Conservation (phyloP, 495 filamentous ascomycete species). For the Hyaloscypha hepaticicola region DNA sequence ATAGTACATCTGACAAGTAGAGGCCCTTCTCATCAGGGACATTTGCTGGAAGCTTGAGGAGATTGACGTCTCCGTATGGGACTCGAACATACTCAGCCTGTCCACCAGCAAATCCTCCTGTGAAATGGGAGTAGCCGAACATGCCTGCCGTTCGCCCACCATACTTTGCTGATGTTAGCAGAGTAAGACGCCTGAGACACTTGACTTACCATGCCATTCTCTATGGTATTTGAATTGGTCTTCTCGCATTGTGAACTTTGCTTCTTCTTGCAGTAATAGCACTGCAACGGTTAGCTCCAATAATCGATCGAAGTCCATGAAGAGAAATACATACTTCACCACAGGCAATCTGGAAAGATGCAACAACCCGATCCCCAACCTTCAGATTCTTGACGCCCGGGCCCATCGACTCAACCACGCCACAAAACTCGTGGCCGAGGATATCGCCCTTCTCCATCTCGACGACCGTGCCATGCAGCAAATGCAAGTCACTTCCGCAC, state of each 20-base stretch:
- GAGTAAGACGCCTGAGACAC: not conserved
- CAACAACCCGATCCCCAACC: conserved; percentile 77
- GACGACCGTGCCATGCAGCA: conserved; percentile 70
- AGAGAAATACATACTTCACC: conserved; percentile 31
- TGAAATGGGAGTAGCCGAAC: conserved; percentile 75
- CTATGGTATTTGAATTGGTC: conserved; percentile 70
- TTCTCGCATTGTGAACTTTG: conserved; percentile 74
- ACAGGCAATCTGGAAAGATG: conserved; percentile 83
- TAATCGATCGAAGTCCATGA: not conserved
- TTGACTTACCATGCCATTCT: conserved; percentile 55
- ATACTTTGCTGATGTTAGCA: conserved; percentile 39
- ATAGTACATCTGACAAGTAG: conserved; percentile 77
- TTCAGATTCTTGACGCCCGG: conserved; percentile 56
- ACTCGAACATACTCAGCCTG: conserved; percentile 88
- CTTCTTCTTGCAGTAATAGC: conserved; percentile 75
- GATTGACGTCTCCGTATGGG: conserved; percentile 78
- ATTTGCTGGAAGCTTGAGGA: conserved; percentile 74
- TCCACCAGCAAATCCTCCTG: conserved; percentile 85
- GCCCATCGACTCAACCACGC: conserved; percentile 72
- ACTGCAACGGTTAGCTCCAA: conserved; percentile 33
- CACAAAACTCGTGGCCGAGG: conserved; percentile 87
- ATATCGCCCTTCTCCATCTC: conserved; percentile 83
- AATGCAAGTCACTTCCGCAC: conserved; percentile 83
- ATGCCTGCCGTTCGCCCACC: conserved; percentile 69
- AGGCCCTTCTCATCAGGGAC: conserved; percentile 88